Evolutionary conservation across 169 alveolate genomes (phyloP), one percentile per base, ranked within the genome.

Genomic region (Eimeria maxima): DNA sequence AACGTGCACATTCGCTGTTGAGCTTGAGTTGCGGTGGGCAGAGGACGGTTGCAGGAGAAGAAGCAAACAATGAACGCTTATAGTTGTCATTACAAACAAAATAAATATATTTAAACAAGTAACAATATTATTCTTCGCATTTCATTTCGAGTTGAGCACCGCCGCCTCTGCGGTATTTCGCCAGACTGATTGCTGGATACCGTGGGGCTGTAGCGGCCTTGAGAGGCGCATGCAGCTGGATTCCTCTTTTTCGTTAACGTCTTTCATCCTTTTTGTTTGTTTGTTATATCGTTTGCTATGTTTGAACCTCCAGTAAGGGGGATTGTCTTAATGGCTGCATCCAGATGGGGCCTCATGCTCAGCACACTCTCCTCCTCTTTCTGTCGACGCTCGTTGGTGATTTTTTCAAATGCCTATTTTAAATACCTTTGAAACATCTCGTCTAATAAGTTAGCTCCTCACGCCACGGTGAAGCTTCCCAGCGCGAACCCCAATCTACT

Each of bases 141-240:
- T 4, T 60, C 69, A 13, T 2, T 8, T 0, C 11, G n/a, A 60
- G 69, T 4, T 13, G 69, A 60, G n/a, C 69, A 60, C 18, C 69
- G 69, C 69, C 69, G n/a, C 69, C 69, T 8, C 69, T 24, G 69
- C n/a, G 5, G n/a, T 24, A 60, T 60, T 65, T 65, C 13, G n/a
- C 20, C n/a, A 38, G 74, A 65, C 74, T 24, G 44, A 5, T 44
- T 24, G 74, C 42, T 65, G 42, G 0, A 10, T n/a, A 65, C 74
- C 18, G 74, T 65, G 74, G 74, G 74, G 74, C 74, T 65, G 74
- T 24, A 29, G 69, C 33, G 74, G 74, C 74, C 74, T 65, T 38
- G 42, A 0, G 4, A 10, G 16, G 33, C 42, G 74, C 74, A 65
- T 65, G 74, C 74, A 65, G 33, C n/a, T 65, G 42, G 8, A 7